Conservation (phyloP, 2,329 filamentous ascomycete genomes). For the Penicillium polonicum region DNA sequence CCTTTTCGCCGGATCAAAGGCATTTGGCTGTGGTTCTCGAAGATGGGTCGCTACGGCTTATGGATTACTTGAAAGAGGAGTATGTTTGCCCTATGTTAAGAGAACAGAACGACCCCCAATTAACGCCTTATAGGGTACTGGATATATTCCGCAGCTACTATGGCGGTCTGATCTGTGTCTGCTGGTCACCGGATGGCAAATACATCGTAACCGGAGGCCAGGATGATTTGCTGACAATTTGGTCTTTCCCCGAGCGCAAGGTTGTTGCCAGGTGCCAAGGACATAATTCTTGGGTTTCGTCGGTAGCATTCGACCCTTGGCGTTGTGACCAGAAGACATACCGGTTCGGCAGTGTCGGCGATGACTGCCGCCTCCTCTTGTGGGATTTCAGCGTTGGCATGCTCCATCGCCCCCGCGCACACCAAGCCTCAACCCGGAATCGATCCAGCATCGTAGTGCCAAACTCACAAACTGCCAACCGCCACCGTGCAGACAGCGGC, state of each 20-base stretch:
- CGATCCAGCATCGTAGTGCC: constrained; percentile 37
- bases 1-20: constrained; percentile 84
- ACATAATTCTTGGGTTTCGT: constrained; percentile 92
- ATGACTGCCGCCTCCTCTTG: constrained; percentile 83
- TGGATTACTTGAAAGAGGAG: constrained; percentile 91
- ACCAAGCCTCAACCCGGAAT: constrained; percentile 40
- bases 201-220: constrained; percentile 95
- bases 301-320: constrained; percentile 95
- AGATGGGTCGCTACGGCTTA: constrained; percentile 82
- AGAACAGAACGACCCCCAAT: constrained; percentile 1
- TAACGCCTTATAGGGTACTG: constrained; percentile 62
- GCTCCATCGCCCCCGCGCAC: constrained; percentile 82
- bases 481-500: constrained; percentile 62
- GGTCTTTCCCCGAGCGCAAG: constrained; percentile 79
- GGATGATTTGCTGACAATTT: constrained; percentile 94
- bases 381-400: constrained; percentile 99
- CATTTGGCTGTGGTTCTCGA: constrained; percentile 89
- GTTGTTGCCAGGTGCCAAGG: constrained; percentile 92
- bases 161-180: constrained; percentile 86
- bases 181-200: constrained; percentile 96
- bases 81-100: constrained; percentile 45
- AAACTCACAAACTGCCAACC: constrained; percentile 45
- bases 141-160: constrained; percentile 91
- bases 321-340: constrained; percentile 94
- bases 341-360: constrained; percentile 91